Conservation (phyloP, 2,329 filamentous ascomycete species). For the Epichloe hybrida region DNA sequence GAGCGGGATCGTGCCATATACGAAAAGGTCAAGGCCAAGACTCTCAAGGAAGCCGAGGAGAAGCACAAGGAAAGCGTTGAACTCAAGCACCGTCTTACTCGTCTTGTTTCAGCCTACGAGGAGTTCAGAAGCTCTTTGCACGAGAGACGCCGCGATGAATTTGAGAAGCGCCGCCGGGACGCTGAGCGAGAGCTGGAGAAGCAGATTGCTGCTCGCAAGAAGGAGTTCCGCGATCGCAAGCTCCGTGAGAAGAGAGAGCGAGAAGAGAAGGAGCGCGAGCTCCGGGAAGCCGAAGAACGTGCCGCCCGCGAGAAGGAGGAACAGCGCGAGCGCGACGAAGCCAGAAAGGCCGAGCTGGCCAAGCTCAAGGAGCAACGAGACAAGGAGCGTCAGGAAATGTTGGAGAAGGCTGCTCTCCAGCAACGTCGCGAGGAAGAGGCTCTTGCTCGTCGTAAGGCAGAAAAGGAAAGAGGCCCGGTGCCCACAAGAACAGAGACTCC, state of each 20-base stretch:
- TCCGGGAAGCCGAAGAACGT: conserved; percentile 77
- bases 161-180: conserved; percentile 82
- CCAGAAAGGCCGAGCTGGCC: conserved; percentile 57
- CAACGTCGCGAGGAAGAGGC: conserved; percentile 80
- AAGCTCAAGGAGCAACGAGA: conserved; percentile 53
- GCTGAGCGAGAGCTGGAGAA: conserved; percentile 88
- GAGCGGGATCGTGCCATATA: conserved; percentile 67
- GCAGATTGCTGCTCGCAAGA: conserved; percentile 76
- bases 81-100: conserved; percentile 81
- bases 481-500: conserved; percentile 12
- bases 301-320: conserved; percentile 73
- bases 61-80: conserved; percentile 90
- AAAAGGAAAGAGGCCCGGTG: conserved; percentile 37
- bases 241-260: conserved; percentile 71
- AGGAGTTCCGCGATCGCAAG: conserved; percentile 74
- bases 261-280: conserved; percentile 68
- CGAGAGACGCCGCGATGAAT: conserved; percentile 82
- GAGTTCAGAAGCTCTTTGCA: conserved; percentile 69
- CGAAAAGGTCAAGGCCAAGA: conserved; percentile 64
- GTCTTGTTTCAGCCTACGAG: conserved; percentile 76
- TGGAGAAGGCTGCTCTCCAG: conserved; percentile 55
- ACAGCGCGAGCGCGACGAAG: conserved; percentile 64
- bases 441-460: conserved; percentile 56
- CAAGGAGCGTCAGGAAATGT: conserved; percentile 52
- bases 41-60: conserved; percentile 62